These are phyloP conservation scores for Quercus gilva DNA, from an alignment of 306 rosid genomes.

Conservation along the genomic window DNA sequence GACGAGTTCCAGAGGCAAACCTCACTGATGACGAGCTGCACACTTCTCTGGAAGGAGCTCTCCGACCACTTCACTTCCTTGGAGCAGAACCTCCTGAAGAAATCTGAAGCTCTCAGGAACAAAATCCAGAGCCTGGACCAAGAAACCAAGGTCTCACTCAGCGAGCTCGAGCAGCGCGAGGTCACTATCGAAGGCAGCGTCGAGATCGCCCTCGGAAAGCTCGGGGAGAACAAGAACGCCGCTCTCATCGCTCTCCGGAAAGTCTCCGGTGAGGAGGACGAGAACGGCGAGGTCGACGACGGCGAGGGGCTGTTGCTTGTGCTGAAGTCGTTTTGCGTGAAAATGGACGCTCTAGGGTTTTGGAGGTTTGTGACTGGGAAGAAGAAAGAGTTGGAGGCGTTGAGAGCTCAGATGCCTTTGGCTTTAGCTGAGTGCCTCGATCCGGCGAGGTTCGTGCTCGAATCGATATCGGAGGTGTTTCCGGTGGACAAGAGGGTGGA, in stretches of 20 bases:
- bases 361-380: slow-evolving; percentile 73
- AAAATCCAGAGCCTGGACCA: slow-evolving; percentile 62
- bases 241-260: slow-evolving; percentile 46
- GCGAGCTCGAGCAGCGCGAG: slow-evolving; percentile 78
- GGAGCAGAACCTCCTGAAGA: slow-evolving; percentile 66
- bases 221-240: slow-evolving; percentile 54
- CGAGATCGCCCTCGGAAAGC: slow-evolving; percentile 67
- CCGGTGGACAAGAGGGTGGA: slow-evolving; percentile 82
- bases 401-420: slow-evolving; percentile 65
- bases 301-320: slow-evolving; percentile 58
- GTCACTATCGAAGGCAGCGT: slow-evolving; percentile 58
- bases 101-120: slow-evolving; percentile 65
- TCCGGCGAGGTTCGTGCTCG: slow-evolving; percentile 86
- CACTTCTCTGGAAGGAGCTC: slow-evolving; percentile 96
- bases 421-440: slow-evolving; percentile 76
- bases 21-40: slow-evolving; percentile 94
- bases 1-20: slow-evolving; percentile 94
- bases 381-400: slow-evolving; percentile 78
- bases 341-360: slow-evolving; percentile 71
- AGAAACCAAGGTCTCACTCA: slow-evolving; percentile 60
- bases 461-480: slow-evolving; percentile 86
- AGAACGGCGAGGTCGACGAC: slow-evolving; percentile 79
- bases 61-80: slow-evolving; percentile 83
- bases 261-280: slow-evolving; percentile 29
- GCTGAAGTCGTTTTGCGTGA: slow-evolving; percentile 61